Percentiles rank a stretch among this genome's conserved stretches.
These are phyloP conservation scores for Casuarina cunninghamiana DNA, from an alignment of 306 rosid species.

Conservation along the genomic window DNA sequence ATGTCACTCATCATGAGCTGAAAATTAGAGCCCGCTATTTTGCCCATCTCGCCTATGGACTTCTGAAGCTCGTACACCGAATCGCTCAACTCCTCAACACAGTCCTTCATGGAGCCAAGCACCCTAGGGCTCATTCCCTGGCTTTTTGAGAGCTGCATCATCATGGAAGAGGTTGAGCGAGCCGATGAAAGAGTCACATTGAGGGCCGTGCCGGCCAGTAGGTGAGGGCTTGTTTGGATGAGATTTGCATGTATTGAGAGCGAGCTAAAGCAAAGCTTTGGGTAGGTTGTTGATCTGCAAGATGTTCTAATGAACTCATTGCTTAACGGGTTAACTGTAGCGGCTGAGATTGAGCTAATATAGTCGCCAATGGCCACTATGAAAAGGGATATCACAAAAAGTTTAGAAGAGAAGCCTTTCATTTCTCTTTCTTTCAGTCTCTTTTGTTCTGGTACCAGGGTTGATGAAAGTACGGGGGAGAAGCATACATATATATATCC, in stretches of 20 bases:
- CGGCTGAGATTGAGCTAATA: slow-evolving; percentile 22
- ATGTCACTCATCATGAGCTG: slow-evolving; percentile 46
- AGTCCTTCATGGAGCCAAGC: slow-evolving; percentile 63
- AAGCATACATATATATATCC: neutral
- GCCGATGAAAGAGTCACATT: slow-evolving; percentile 57
- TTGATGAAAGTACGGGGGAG: slow-evolving; percentile 21
- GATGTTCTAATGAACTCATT: slow-evolving; percentile 62
- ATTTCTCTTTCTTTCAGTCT: slow-evolving; percentile 8
- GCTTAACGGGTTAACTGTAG: slow-evolving; percentile 29
- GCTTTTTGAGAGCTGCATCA: slow-evolving; percentile 34
- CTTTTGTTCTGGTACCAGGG: neutral
- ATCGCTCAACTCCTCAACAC: slow-evolving; percentile 61
- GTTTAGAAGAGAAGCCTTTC: slow-evolving; percentile 34
- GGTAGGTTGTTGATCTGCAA: slow-evolving; percentile 66
- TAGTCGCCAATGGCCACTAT: neutral
- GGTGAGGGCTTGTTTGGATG: slow-evolving; percentile 53
- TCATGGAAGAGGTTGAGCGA: slow-evolving; percentile 40
- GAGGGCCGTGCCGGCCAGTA: slow-evolving; percentile 55
- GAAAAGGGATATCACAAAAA: slow-evolving; percentile 24
- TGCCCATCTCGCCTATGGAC: slow-evolving; percentile 56
- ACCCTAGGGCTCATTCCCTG: slow-evolving; percentile 42
- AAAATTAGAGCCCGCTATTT: slow-evolving; percentile 29
- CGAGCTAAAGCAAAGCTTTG: slow-evolving; percentile 61
- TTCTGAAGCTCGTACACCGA: slow-evolving; percentile 50
- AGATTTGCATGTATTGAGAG: slow-evolving; percentile 49